Conservation (phyloP, 2,329 filamentous ascomycete genomes). For the Aureobasidium sp. region DNA sequence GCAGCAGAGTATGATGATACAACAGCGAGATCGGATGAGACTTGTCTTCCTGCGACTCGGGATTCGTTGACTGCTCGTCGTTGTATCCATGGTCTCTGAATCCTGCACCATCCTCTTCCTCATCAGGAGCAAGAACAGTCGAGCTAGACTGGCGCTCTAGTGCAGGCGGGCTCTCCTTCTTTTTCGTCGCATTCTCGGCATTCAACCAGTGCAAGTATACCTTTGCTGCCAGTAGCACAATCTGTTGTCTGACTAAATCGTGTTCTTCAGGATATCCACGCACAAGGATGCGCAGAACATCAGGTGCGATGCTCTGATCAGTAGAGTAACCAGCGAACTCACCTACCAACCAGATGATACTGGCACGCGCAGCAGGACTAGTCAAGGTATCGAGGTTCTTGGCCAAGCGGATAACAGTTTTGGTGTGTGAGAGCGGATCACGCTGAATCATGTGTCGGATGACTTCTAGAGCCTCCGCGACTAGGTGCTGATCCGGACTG, state of each 20-base stretch:
- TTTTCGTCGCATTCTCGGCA: conserved; percentile 41
- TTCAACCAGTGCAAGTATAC: conserved; percentile 88
- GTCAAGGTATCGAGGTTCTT: conserved; percentile 86
- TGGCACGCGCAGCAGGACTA: conserved; percentile 81
- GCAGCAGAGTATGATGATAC: conserved; percentile 76
- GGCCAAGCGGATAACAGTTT: conserved; percentile 80
- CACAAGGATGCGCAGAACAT: conserved; percentile 80
- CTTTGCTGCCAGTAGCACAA: conserved; percentile 88
- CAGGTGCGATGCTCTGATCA: conserved; percentile 84
- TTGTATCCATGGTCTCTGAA: conserved; percentile 21
- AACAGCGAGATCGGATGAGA: conserved; percentile 67
- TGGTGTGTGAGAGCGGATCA: conserved; percentile 69
- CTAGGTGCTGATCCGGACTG: conserved; percentile 77
- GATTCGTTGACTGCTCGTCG: conserved; percentile 18
- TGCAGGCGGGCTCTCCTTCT: conserved; percentile 20
- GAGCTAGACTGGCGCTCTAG: conserved; percentile 16
- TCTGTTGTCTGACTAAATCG: conserved; percentile 82
- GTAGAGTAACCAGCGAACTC: conserved; percentile 78
- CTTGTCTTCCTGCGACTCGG: conserved; percentile 28
- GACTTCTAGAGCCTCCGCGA: conserved; percentile 88
- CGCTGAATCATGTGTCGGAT: conserved; percentile 94
- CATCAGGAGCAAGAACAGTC: conserved; percentile 24
- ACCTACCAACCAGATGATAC: conserved; percentile 94
- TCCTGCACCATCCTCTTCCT: conserved; percentile 20
- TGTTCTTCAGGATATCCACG: conserved; percentile 79